Evolutionary conservation across 352 stramenopile genomes (phyloP), one percentile per base, ranked within the genome.

Genomic region (Globisporangium middletonii): DNA sequence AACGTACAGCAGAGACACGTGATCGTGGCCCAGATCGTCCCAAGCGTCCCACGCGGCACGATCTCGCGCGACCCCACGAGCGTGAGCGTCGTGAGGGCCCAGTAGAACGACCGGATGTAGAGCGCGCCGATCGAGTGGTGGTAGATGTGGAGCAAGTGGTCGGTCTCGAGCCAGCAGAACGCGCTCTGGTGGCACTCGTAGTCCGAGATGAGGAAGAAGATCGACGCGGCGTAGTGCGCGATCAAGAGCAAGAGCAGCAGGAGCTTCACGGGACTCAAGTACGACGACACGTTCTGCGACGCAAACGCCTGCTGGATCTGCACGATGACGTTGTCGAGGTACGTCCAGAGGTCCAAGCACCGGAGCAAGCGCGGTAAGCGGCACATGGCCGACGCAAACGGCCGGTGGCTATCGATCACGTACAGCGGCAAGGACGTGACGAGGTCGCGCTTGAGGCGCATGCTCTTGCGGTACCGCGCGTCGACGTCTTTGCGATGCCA

Each of bases 181-280:
- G 54, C 55, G 35, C 74, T 54, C 1, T 72, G 42, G 0, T 60
- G n/a, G 28, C 75, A 89, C 30, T 89, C 76, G 4, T 71, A 53
- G 28, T 89, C 77, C 0, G 81, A 90, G 19, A 88, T 80, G 55
- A 61, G 75, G 54, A 87, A 87, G 65, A 88, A 92, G 15, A 88
- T 73, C 23, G 76, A 90, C 9, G 70, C 82, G 0, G 73, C 67
- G 42, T 77, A 92, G 47, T 92, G 82, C 3, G 75, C 75, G 11
- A 73, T 65, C 0, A 92, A 64, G 6, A 88, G 48, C 4, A 92
- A 57, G n/a, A 88, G 77, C 44, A 92, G 83, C 37, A 88, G 69
- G 6, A 92, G 28, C 61, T 92, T 92, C 11, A 75, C 37, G 9
- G 80, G 79, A 35, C 79, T 83, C 13, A 91, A 50, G 48, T 88